Evolutionary conservation across 1,284 basidiomycete species (phyloP), one percentile per base, ranked within the genome.

Genomic region (Ustanciosporium gigantosporum): DNA sequence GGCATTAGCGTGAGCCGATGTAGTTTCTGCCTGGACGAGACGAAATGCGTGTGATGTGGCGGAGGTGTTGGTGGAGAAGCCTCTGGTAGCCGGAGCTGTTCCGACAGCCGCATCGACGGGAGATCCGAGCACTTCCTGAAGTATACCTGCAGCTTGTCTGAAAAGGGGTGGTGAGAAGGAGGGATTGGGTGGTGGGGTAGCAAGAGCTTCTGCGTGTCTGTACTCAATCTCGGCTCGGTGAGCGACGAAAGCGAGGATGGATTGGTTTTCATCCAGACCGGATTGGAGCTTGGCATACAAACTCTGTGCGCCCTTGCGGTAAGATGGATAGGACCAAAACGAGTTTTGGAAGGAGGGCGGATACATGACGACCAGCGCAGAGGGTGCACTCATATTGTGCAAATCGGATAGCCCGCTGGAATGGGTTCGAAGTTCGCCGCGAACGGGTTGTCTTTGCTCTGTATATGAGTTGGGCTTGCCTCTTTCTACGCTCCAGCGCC

Each of bases 241-340:
- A 21, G 56, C 49, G 8, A 74, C 57, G 24, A 70, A 55, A n/a
- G 61, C 55, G 39, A 76, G 55, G 13, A 77, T 50, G n/a, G 59
- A 47, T 17, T 67, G 45, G 51, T 74, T 66, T 36, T 76, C 73
- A 36, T 77, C 72, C 21, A 76, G 52, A 23, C 74, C 74, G 3
- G 64, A 59, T 35, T 77, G 74, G 3, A 77, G 58, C 32, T 57
- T 53, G 15, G 64, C 27, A 38, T 73, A 77, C 19, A 76, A 62
- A 9, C 51, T 50, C 15, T 60, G 45, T 1, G 65, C 66, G 7
- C 71, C 71, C 24, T 49, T 48, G 25, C 74, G 59, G 37, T 77
- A 77, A n/a, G 66, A 62, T 9, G 74, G 71, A 35, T 47, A 40
- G 8, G 74, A 64, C 74, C 74, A 77, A 48, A 76, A 77, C 24